Evolutionary conservation across 2,329 filamentous ascomycete species (phyloP), one percentile per base, ranked within the genome.

Genomic region (Colletotrichum viniferum): DNA sequence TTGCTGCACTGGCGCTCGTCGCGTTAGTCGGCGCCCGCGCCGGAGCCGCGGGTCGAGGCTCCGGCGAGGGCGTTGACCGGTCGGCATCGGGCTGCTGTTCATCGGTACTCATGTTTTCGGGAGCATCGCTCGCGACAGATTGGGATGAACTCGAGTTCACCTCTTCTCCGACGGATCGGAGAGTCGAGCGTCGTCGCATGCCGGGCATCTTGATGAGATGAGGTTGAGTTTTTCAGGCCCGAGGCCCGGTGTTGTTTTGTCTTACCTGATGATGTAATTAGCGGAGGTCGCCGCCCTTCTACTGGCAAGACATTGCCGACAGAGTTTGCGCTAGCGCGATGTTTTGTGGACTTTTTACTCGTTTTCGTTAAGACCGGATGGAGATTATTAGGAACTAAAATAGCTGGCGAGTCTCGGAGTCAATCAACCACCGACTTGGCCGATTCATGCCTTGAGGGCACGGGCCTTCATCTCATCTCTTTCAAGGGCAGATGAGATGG

Each of bases 241-340:
- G 21, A 63, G 34, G 24, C 61, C 61, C 32, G 63, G 28, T 14
- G 32, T 14, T 68, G 60, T 75, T 65, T 48, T 58, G 38, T 43
- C 24, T 63, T 6, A 43, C 32, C 12, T 16, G 38, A 64, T 75
- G 73, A 75, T 75, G 73, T 75, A 75, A 75, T 73, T 16, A 34
- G 56, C 73, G 69, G 73, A 73, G 63, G 56, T 68, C 56, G 43
- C 73, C 73, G 69, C 36, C 38, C 21, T 4, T 43, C 18, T 21
- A 5, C 32, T 61, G 28, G 21, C 63, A 60, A 21, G 4, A 56
- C 16, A 63, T 52, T 73, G 62, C 63, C 56, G 69, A 32, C 48
- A 64, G 32, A 61, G 48, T 69, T 75, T 52, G 63, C 69, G 73
- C 73, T 67, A 75, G 63, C 16, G 56, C 48, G 10, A 18, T 38